phyloP scores from a whole-genome alignment of 495 filamentous ascomycete genomes.

The Penicillium maclennaniae region DNA sequence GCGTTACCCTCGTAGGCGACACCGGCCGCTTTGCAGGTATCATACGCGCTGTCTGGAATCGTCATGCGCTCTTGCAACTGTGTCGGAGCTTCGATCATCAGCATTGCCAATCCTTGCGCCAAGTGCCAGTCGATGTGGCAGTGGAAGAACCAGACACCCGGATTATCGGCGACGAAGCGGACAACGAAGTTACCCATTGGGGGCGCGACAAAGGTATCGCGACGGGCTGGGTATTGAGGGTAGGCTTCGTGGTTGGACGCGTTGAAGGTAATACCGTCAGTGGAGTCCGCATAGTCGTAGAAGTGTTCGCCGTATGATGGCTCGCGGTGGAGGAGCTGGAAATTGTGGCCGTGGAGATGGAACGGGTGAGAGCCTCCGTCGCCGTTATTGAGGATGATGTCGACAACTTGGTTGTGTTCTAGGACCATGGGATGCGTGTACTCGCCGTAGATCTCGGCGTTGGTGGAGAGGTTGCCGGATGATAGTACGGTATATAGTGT shows the following conservation, averaged over 20 bases:
- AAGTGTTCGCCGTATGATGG: conserved; percentile 41
- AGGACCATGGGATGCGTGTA: conserved; percentile 69
- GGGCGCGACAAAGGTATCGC: conserved; percentile 55
- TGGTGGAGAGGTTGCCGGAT: conserved; percentile 55
- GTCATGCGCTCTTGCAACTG: conserved; percentile 55
- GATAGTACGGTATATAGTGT: conserved; percentile 73
- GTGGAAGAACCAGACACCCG: conserved; percentile 56
- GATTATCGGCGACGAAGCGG: conserved; percentile 65
- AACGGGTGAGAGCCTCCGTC: conserved; percentile 76
- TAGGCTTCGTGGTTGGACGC: conserved; percentile 35
- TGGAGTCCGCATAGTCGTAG: conserved; percentile 23
- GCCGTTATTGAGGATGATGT: conserved; percentile 77
- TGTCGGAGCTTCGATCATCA: conserved; percentile 55
- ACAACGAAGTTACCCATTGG: conserved; percentile 59
- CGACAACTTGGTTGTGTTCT: conserved; percentile 61
- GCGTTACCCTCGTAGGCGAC: conserved; percentile 63
- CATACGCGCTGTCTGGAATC: conserved; percentile 61
- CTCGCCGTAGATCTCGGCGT: conserved; percentile 67
- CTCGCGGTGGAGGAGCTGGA: conserved; percentile 61
- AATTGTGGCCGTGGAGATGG: conserved; percentile 84
- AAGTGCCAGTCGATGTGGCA: conserved; percentile 71
- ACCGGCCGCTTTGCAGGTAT: conserved; percentile 51
- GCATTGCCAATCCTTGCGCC: conserved; percentile 38
- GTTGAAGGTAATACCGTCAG: conserved; percentile 39
- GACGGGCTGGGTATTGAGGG: conserved; percentile 44